Evolutionary conservation across 208 protist species (phyloP).

Genomic region (Trypanosoma cruzi): DNA sequence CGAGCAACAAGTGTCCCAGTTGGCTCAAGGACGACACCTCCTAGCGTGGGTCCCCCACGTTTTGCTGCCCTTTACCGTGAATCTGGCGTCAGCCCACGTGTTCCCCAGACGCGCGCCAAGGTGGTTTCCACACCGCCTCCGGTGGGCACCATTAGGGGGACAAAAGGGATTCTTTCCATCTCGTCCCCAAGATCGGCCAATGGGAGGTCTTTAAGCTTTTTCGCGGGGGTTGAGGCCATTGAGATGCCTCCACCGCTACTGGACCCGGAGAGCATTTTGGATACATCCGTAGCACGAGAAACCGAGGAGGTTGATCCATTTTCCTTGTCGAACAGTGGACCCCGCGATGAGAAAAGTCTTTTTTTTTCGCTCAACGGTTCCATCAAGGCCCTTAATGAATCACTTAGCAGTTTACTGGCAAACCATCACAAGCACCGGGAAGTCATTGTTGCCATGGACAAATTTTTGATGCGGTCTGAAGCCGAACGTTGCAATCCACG

Average conservation of each 20-base stretch:
- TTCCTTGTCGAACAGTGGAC: conserved; percentile 1
- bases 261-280: background rate
- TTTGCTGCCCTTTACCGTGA: conserved; percentile 6
- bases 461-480: conserved; percentile 53
- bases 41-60: background rate
- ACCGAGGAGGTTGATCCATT: background rate
- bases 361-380: conserved; percentile 46
- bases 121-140: background rate
- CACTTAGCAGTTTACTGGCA: conserved; percentile 44
- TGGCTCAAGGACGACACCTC: background rate
- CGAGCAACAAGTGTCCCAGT: background rate
- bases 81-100: conserved; percentile 18
- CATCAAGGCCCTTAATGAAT: conserved; percentile 45
- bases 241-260: background rate
- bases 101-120: conserved; percentile 13
- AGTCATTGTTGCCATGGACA: conserved; percentile 47
- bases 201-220: background rate
- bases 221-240: background rate
- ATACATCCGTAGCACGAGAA: background rate
- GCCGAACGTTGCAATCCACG: conserved; percentile 47
- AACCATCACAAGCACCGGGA: conserved; percentile 46
- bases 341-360: background rate
- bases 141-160: background rate
- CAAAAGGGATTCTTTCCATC: background rate
- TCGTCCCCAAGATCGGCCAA: background rate